A percentile compares a stretch with the other conserved stretches of the same genome.
Evolutionary conservation across 306 rosid species (phyloP).

Genomic region (Geum urbanum): DNA sequence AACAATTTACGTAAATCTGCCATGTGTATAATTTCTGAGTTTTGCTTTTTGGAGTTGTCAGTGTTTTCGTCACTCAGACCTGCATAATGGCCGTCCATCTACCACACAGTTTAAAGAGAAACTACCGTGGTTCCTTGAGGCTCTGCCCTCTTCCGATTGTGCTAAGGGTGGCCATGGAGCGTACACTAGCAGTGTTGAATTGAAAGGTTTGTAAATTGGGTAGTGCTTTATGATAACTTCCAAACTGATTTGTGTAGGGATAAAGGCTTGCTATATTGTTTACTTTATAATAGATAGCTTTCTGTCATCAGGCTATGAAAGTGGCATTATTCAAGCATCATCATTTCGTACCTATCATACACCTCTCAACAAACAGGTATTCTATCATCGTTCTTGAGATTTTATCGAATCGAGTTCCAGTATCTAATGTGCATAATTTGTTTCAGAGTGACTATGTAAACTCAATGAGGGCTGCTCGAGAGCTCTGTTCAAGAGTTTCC

Average conservation of each 20-base stretch:
- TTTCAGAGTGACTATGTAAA: constrained; percentile 75
- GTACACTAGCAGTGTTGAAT: constrained; percentile 86
- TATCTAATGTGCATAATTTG: constrained; percentile 7
- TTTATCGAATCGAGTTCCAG: constrained; percentile 21
- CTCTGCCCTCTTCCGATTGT: constrained; percentile 97
- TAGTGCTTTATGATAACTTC: constrained; percentile 20
- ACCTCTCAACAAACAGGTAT: constrained; percentile 94
- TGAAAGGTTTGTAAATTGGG: constrained; percentile 57
- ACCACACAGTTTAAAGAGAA: constrained; percentile 77
- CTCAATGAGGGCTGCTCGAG: constrained; percentile 95
- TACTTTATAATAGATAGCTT: background rate
- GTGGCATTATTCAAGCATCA: constrained; percentile 76
- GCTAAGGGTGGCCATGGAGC: constrained; percentile 99
- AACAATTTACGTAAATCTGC: constrained; percentile 8
- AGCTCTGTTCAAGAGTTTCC: constrained; percentile 81
- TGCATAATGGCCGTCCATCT: constrained; percentile 70
- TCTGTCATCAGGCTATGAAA: constrained; percentile 53
- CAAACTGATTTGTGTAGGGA: background rate
- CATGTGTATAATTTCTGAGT: constrained; percentile 14
- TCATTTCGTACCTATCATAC: constrained; percentile 96
- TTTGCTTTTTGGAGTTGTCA: constrained; percentile 35
- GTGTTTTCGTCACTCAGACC: constrained; percentile 88
- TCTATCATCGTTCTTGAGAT: constrained; percentile 6
- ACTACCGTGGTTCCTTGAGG: constrained; percentile 90
- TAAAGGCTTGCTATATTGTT: constrained; percentile 11